Evolutionary conservation across 305 asterid genomes (phyloP), one percentile per base, ranked within the genome.

Genomic region (Coffea humblotiana): DNA sequence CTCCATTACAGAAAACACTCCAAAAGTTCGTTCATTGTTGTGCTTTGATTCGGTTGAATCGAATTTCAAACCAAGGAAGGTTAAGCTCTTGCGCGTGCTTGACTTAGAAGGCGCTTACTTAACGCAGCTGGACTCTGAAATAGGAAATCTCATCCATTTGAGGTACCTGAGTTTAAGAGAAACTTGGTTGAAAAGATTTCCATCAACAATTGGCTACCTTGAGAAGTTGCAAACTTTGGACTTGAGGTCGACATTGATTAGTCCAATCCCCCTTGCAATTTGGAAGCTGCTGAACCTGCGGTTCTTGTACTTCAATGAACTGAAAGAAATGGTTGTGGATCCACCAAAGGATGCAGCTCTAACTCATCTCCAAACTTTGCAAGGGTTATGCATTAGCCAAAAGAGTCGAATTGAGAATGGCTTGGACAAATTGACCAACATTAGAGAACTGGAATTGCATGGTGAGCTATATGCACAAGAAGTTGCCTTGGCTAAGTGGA

Each of bases 101-200:
- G 78, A 80, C 6, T 43, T 80, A 19, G 83, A 80, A 72, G 83
- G 79, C 16, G 51, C 60, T 65, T 74, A 74, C 60, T 27, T 74
- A n/a, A 29, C 60, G 10, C 73, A 52, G 49, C 43, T 80, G 19
- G 83, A 80, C 65, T 74, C 67, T 80, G 68, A 35, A 2, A 61
- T 80, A 32, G 83, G 79, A 65, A 67, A 80, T n/a, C 83, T 80
- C 75, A 67, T 74, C 54, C 83, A 80, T 47, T 80, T 80, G 75
- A 80, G 83, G 67, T 74, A 74, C 79, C 58, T 74, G 78, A 78
- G 83, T 35, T 52, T 80, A 52, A 74, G 75, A 80, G 76, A 75
- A 74, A 80, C 83, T 74, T 80, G 83, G 83, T 74, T 80, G 14
- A 80, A 60, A 32, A 66, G 56, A 61, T 75, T 80, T 74, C 83